Evolutionary conservation across 2,329 filamentous ascomycete genomes (phyloP).

Genomic region (Westerdykella ornata): DNA sequence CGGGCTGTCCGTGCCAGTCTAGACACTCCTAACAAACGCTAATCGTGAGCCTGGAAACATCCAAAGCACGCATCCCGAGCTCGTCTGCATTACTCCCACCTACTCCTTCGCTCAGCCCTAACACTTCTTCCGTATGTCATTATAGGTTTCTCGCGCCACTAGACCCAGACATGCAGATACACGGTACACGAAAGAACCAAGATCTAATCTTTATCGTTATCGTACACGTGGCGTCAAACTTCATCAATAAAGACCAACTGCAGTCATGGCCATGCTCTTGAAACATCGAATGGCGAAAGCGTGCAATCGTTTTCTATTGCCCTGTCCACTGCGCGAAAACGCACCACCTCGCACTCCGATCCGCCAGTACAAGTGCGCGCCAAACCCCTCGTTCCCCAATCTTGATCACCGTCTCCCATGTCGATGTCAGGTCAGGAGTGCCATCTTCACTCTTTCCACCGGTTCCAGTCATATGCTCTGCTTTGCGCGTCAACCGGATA

Average conservation of each 20-base stretch:
- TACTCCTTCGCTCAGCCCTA: too few relatives aligned
- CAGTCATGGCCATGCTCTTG: background rate
- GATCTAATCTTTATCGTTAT: background rate
- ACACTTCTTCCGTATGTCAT: too few relatives aligned
- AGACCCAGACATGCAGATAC: too few relatives aligned
- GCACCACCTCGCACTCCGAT: constrained; percentile 79
- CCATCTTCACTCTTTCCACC: constrained; percentile 60
- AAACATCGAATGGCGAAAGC: too few relatives aligned
- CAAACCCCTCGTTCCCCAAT: constrained; percentile 75
- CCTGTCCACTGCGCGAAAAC: constrained; percentile 80
- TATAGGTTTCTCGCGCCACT: too few relatives aligned
- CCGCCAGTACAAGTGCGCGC: constrained; percentile 74
- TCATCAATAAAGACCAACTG: background rate
- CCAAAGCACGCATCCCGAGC: too few relatives aligned
- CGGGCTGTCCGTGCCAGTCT: too few relatives aligned
- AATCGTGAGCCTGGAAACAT: too few relatives aligned
- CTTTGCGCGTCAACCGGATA: constrained; percentile 75
- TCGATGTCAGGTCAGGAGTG: constrained; percentile 44
- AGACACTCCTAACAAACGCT: too few relatives aligned
- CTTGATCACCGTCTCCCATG: constrained; percentile 86
- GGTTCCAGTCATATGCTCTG: constrained; percentile 52
- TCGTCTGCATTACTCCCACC: too few relatives aligned
- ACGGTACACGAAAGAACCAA: too few relatives aligned
- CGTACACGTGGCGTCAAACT: background rate
- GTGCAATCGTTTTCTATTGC: background rate